Conservation (phyloP, 176 grass and related monocot species). For the Chloris gayana region DNA sequence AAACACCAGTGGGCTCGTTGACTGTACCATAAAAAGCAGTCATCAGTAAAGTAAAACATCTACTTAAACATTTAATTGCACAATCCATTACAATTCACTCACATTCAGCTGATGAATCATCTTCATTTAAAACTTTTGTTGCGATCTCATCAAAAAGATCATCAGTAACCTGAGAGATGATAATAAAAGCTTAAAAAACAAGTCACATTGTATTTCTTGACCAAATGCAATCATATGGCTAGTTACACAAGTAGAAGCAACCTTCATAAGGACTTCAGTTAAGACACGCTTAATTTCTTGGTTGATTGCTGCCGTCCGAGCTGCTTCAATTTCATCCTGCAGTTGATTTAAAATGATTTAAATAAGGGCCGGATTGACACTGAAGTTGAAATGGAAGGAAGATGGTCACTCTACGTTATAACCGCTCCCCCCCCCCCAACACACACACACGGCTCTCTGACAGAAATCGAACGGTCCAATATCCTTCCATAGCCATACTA, state of each 20-base stretch:
- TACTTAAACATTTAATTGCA: constrained; percentile 26
- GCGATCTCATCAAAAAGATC: constrained; percentile 97
- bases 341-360: constrained; percentile 32
- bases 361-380: constrained; percentile 10
- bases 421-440: no score
- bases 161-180: constrained; percentile 79
- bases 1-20: constrained; percentile 41
- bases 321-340: constrained; percentile 80
- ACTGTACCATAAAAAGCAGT: constrained; percentile 56
- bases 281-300: constrained; percentile 94
- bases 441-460: no score
- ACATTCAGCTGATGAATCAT: constrained; percentile 70
- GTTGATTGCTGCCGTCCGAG: constrained; percentile 66
- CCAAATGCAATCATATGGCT: constrained; percentile 4
- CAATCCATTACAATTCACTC: constrained; percentile 35
- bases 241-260: constrained; percentile 33
- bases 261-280: constrained; percentile 96
- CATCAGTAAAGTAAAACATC: constrained; percentile 22
- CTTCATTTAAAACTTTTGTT: constrained; percentile 85
- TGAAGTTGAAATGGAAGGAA: neutral
- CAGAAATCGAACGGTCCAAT: constrained; percentile 5
- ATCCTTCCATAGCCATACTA: neutral
- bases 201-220: constrained; percentile 12
- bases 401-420: neutral
- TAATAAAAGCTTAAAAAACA: constrained; percentile 22